phyloP scores from a whole-genome alignment of 345 rosid genomes.

The Eucalyptus sp. region DNA sequence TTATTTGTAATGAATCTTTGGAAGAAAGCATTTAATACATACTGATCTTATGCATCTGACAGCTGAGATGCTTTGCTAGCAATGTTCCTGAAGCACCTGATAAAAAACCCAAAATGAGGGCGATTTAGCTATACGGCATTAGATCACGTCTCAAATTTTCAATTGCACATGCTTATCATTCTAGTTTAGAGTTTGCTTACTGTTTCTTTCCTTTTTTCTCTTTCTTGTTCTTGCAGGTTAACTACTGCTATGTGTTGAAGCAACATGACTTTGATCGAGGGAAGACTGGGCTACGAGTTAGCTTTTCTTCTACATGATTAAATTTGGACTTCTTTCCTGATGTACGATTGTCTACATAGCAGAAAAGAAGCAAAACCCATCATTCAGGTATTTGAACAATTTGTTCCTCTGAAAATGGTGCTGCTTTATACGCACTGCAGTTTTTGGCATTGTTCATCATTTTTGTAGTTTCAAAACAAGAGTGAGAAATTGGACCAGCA shows the following conservation, averaged over 20 bases:
- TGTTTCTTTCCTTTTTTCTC: neutral
- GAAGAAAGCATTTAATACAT: neutral
- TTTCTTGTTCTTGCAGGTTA: neutral
- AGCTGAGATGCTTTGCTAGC: neutral
- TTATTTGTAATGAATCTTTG: neutral
- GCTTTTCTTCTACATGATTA: neutral
- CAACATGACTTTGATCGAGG: neutral
- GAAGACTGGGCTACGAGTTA: conserved; percentile 3
- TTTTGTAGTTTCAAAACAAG: neutral
- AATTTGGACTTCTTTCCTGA: neutral
- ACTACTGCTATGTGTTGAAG: conserved; percentile 5
- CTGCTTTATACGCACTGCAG: neutral
- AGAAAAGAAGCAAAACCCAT: neutral
- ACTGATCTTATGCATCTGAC: neutral
- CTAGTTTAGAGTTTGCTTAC: neutral
- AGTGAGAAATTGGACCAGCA: neutral
- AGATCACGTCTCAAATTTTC: neutral
- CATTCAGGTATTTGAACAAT: neutral
- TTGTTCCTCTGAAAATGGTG: neutral
- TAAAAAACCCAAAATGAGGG: neutral
- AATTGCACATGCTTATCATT: neutral
- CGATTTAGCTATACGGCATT: neutral
- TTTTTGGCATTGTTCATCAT: neutral
- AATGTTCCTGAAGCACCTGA: neutral
- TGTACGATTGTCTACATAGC: neutral